phyloP scores from a whole-genome alignment of 371 early-diverging fungal species.

The Mortierella sp. region DNA sequence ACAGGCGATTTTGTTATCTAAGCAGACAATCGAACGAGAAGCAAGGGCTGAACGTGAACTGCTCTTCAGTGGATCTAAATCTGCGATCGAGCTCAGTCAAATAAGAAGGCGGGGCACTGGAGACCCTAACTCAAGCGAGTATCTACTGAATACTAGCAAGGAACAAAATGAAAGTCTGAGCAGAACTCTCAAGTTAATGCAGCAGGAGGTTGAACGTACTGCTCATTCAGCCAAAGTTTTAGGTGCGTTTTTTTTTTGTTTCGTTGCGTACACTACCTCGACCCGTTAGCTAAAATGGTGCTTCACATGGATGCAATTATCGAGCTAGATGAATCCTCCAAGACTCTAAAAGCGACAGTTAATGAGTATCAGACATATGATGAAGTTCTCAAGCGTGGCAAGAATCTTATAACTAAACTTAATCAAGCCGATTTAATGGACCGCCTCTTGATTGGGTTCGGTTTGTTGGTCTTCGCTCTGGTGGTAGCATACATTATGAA shows the following conservation, averaged over 20 bases:
- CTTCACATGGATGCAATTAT: neutral
- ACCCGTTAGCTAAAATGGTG: too few relatives aligned
- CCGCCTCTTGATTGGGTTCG: conserved; percentile 73
- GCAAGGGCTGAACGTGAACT: conserved; percentile 69
- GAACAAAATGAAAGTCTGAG: conserved; percentile 59
- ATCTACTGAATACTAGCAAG: conserved; percentile 56
- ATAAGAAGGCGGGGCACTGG: conserved; percentile 56
- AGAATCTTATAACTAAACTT: conserved; percentile 74
- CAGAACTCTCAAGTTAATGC: conserved; percentile 79
- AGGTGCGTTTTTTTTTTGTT: conserved; percentile 58
- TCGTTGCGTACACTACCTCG: too few relatives aligned
- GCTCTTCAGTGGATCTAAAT: conserved; percentile 62
- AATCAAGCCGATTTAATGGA: conserved; percentile 82
- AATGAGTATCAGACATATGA: conserved; percentile 74
- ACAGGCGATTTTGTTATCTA: conserved; percentile 67
- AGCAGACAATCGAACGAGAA: conserved; percentile 67
- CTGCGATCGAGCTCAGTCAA: conserved; percentile 47
- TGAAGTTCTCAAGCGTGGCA: conserved; percentile 71
- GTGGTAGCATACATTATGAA: conserved; percentile 79
- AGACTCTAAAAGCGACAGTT: conserved; percentile 65
- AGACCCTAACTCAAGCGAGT: conserved; percentile 53
- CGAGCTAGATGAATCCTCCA: conserved; percentile 74
- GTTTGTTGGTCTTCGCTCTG: conserved; percentile 68
- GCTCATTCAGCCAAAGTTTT: conserved; percentile 72
- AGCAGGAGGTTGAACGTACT: conserved; percentile 81